phyloP scores from a whole-genome alignment of 2,329 filamentous ascomycete genomes.

The Stachybotrys chartarum region DNA sequence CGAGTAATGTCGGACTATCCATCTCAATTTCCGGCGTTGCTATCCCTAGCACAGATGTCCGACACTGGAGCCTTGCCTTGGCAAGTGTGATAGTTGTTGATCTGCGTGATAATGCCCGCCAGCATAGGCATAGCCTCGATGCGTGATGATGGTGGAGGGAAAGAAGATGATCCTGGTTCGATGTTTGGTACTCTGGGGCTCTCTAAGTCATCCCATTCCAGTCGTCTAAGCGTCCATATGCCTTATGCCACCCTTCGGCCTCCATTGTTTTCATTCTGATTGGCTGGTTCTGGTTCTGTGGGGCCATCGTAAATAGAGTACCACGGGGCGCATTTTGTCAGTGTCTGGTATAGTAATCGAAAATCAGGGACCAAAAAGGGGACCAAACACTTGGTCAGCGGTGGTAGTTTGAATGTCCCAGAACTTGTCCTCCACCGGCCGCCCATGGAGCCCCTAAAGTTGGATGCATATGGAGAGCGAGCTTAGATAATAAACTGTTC shows the following conservation, averaged over 20 bases:
- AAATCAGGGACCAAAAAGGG: background rate
- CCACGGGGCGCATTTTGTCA: background rate
- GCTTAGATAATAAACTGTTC: background rate
- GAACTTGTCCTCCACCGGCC: background rate
- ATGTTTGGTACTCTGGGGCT: background rate
- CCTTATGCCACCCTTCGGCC: background rate
- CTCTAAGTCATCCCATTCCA: background rate
- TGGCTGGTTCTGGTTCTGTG: background rate
- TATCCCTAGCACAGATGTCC: background rate
- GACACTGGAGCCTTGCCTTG: background rate
- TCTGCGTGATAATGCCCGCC: background rate
- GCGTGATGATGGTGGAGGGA: background rate
- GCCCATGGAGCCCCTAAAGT: background rate
- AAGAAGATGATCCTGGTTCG: background rate
- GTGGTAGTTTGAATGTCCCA: background rate
- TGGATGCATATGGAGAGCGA: background rate
- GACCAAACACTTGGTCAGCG: background rate
- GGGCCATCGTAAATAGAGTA: background rate
- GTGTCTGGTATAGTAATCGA: background rate
- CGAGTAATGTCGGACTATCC: background rate
- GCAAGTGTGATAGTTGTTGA: background rate
- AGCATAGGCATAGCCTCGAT: background rate
- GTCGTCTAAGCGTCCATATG: background rate
- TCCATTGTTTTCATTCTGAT: background rate
- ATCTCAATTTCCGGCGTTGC: background rate